A percentile compares a stretch with the other conserved stretches of the same genome.
phyloP scores from a whole-genome alignment of 768 basidiomycete species.

The Lactarius quietus region DNA sequence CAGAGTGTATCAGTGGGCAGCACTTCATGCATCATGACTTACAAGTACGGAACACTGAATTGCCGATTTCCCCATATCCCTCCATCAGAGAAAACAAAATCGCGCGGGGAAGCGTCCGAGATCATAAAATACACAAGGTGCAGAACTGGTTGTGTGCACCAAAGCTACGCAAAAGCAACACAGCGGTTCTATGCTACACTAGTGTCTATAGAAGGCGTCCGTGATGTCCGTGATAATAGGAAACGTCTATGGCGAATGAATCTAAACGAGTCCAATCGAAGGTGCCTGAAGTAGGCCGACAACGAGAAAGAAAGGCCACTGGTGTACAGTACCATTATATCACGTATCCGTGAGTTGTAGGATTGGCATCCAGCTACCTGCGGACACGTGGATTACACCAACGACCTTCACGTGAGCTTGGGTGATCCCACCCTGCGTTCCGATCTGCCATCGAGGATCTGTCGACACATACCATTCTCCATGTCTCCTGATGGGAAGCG shows the following conservation, averaged over 20 bases:
- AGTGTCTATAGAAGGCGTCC: neutral
- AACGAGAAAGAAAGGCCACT: too few species aligned
- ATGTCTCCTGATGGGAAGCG: neutral
- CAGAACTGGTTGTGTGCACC: too few species aligned
- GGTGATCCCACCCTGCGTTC: neutral
- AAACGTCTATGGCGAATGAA: neutral
- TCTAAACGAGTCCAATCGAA: neutral
- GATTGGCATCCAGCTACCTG: conserved; percentile 14
- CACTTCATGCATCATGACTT: neutral
- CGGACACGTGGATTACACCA: conserved; percentile 11
- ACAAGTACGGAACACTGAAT: neutral
- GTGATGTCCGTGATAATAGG: neutral
- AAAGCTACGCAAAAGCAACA: too few species aligned
- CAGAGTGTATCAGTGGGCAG: neutral
- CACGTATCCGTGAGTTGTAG: conserved; percentile 6
- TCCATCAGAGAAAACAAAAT: neutral
- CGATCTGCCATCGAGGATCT: conserved; percentile 3
- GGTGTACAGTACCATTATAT: neutral
- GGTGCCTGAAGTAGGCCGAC: neutral
- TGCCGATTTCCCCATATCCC: neutral
- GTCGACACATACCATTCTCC: neutral
- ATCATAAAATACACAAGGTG: neutral
- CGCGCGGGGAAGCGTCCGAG: neutral
- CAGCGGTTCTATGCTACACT: neutral
- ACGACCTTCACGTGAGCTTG: conserved; percentile 8